Evolutionary conservation across 805 yeast species (phyloP).

Genomic region (Scheffersomyces amazonensis): DNA sequence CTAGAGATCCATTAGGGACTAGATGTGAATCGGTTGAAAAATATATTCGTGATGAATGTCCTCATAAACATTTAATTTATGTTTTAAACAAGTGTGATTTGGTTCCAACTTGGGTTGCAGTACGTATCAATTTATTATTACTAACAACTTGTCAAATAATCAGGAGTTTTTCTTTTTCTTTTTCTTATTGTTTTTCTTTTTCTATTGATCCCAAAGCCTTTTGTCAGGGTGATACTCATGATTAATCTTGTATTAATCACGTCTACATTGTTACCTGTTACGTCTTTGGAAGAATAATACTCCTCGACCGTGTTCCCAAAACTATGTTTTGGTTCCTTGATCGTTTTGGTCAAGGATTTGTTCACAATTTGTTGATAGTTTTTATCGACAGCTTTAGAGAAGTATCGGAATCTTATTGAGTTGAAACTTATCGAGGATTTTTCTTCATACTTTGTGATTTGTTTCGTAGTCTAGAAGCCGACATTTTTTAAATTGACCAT

Average conservation of each 20-base stretch:
- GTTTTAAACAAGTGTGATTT: constrained; percentile 96
- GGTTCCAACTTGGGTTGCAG: constrained; percentile 99
- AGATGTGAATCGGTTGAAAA: constrained; percentile 92
- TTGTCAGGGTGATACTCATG: constrained; percentile 70
- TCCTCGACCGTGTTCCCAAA: constrained; percentile 50
- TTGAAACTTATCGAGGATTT: constrained; percentile 54
- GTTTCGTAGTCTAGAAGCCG: constrained; percentile 89
- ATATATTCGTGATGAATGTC: constrained; percentile 87
- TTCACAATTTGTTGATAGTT: constrained; percentile 31
- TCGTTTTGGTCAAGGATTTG: constrained; percentile 39
- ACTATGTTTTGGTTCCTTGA: constrained; percentile 45
- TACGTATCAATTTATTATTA: constrained; percentile 53
- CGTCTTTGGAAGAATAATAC: constrained; percentile 89
- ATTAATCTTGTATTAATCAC: constrained; percentile 18
- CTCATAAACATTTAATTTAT: constrained; percentile 93
- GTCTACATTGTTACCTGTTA: constrained; percentile 77
- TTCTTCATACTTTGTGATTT: constrained; percentile 27
- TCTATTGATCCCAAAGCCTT: constrained; percentile 64
- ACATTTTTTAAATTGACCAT: constrained; percentile 51
- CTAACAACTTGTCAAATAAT: neutral
- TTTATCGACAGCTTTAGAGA: constrained; percentile 46
- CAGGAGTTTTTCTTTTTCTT: constrained; percentile 6
- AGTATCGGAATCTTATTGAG: constrained; percentile 70
- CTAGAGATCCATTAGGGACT: constrained; percentile 96
- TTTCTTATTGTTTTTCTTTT: constrained; percentile 3